Evolutionary conservation across 148 eudicot species (phyloP).

Genomic region (Chenopodium quinoa): DNA sequence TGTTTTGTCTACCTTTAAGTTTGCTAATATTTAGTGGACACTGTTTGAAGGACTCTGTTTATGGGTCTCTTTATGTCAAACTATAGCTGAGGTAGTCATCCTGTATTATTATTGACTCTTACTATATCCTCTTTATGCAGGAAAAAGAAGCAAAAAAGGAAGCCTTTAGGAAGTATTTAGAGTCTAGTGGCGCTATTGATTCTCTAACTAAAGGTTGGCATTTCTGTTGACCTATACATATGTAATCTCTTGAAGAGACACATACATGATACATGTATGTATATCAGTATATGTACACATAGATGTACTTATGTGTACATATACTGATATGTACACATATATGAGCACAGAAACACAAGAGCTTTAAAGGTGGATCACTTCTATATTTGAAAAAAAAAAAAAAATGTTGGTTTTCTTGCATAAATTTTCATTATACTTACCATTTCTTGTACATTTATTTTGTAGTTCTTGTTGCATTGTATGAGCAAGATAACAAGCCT

Average conservation of each 20-base stretch:
- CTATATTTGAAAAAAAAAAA: too few species aligned
- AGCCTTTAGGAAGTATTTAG: conserved; percentile 91
- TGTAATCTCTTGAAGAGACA: background rate
- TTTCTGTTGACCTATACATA: background rate
- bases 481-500: conserved; percentile 88
- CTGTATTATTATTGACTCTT: background rate
- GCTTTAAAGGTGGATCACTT: too few species aligned
- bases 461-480: conserved; percentile 85
- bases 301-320: background rate
- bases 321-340: background rate
- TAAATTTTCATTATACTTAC: background rate
- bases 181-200: conserved; percentile 85
- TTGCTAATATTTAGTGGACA: background rate
- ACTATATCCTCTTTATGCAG: conserved; percentile 32
- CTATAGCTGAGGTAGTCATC: background rate
- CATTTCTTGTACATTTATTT: conserved; percentile 1
- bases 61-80: background rate
- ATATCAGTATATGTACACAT: background rate
- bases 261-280: background rate
- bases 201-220: conserved; percentile 80
- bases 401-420: background rate
- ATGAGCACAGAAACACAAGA: background rate
- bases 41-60: background rate
- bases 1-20: background rate
- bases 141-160: conserved; percentile 96